A percentile compares a stretch with the other conserved stretches of the same genome.
Conservation (phyloP, 2,329 filamentous ascomycete species). For the Ascochyta lentis region DNA sequence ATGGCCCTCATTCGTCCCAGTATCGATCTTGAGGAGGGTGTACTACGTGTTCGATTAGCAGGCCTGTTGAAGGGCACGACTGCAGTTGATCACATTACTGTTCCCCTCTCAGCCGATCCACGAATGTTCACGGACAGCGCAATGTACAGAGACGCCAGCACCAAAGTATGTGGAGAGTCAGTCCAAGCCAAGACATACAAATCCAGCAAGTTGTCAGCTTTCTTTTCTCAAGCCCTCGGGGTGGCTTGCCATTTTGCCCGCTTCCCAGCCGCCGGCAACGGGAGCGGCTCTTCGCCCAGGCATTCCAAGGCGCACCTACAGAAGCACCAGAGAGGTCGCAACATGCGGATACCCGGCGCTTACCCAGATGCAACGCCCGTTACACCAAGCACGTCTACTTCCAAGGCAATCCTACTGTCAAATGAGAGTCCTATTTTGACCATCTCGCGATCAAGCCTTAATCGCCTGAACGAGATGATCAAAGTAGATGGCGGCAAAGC, state of each 20-base stretch:
- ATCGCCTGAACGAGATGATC: conserved; percentile 77
- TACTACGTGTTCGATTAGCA: conserved; percentile 67
- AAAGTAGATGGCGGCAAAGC: conserved; percentile 65
- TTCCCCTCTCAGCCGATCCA: conserved; percentile 73
- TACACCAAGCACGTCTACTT: conserved; percentile 58
- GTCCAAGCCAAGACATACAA: conserved; percentile 75
- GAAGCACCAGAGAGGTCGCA: conserved; percentile 48
- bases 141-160: conserved; percentile 55
- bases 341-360: conserved; percentile 57
- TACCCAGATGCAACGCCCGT: conserved; percentile 57
- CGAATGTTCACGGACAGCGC: conserved; percentile 57
- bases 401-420: conserved; percentile 74
- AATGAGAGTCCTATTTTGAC: conserved; percentile 95
- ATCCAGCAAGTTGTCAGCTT: conserved; percentile 68
- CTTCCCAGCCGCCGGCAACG: conserved; percentile 70
- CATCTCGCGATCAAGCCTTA: conserved; percentile 80
- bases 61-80: conserved; percentile 45
- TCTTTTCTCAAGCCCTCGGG: conserved; percentile 78
- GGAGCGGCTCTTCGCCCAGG: conserved; percentile 63
- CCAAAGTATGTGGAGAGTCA: conserved; percentile 83
- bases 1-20: conserved; percentile 84
- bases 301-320: conserved; percentile 75
- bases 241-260: conserved; percentile 84
- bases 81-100: conserved; percentile 46
- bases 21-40: conserved; percentile 72